Evolutionary conservation across 1,139 yeast genomes (phyloP).

Genomic region (Hyphopichia khmerensis): DNA sequence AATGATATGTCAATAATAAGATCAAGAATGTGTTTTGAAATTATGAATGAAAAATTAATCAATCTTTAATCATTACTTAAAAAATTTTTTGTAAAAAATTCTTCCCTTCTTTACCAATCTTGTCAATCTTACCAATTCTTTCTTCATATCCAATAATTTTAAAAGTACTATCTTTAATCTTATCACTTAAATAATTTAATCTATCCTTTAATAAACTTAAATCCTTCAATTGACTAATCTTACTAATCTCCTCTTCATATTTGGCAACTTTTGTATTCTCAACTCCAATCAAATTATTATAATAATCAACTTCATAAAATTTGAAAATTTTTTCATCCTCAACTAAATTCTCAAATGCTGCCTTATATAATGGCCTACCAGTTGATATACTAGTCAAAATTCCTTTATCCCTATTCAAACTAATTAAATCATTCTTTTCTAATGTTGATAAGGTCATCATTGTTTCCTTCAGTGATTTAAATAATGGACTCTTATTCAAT

Average conservation of each 20-base stretch:
- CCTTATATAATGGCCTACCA: conserved; percentile 81
- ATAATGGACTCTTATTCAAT: conserved; percentile 58
- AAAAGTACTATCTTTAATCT: conserved; percentile 57
- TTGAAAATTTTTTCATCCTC: conserved; percentile 56
- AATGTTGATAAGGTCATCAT: conserved; percentile 58
- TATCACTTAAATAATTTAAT: conserved; percentile 60
- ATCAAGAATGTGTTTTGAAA: conserved; percentile 64
- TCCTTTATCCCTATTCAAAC: conserved; percentile 72
- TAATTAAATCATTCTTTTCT: conserved; percentile 76
- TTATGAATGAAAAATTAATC: conserved; percentile 20
- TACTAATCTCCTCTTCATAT: conserved; percentile 70
- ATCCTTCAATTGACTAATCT: conserved; percentile 49
- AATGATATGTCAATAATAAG: conserved; percentile 71
- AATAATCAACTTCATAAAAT: conserved; percentile 62
- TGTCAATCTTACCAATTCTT: conserved; percentile 19
- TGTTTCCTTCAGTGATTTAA: conserved; percentile 57
- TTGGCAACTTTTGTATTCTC: conserved; percentile 66
- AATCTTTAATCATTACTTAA: background rate
- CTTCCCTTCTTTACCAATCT: conserved; percentile 5
- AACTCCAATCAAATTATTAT: conserved; percentile 50
- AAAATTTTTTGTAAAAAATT: conserved; percentile 11
- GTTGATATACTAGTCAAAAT: conserved; percentile 64
- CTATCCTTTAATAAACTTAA: conserved; percentile 54
- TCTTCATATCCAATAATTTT: conserved; percentile 45
- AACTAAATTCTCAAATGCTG: conserved; percentile 72